Evolutionary conservation across 2,329 filamentous ascomycete genomes (phyloP).

Genomic region (Thielaviopsis ethacetica): DNA sequence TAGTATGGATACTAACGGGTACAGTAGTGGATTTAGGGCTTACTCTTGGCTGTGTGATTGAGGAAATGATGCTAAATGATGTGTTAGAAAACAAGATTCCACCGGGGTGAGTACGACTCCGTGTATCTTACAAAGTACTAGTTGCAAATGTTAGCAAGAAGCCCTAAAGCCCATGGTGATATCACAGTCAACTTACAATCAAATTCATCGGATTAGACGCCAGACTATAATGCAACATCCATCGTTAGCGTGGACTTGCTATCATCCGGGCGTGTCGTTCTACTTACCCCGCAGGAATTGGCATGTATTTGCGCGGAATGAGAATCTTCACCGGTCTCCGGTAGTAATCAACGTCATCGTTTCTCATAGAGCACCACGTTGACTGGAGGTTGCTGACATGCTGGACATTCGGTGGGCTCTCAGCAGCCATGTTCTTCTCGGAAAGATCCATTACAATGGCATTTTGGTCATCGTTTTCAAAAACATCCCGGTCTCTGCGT

Average conservation of each 20-base stretch:
- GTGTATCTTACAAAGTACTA: slow-evolving; percentile 32
- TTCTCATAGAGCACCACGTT: slow-evolving; percentile 9
- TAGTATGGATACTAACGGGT: neutral
- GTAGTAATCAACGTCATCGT: slow-evolving; percentile 41
- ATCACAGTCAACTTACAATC: slow-evolving; percentile 26
- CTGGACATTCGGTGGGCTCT: slow-evolving; percentile 9
- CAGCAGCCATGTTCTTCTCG: slow-evolving; percentile 4
- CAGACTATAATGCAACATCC: slow-evolving; percentile 24
- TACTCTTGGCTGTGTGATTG: slow-evolving; percentile 58
- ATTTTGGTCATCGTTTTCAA: slow-evolving; percentile 52
- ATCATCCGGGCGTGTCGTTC: neutral
- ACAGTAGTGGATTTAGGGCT: slow-evolving; percentile 20
- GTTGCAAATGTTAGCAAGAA: slow-evolving; percentile 14
- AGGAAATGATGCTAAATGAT: slow-evolving; percentile 41
- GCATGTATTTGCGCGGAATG: slow-evolving; percentile 31
- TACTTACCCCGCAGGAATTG: slow-evolving; percentile 27
- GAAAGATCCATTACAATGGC: slow-evolving; percentile 37
- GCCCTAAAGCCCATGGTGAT: neutral
- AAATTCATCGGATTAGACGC: slow-evolving; percentile 65
- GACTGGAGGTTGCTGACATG: slow-evolving; percentile 4
- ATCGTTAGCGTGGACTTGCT: neutral
- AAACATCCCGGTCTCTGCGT: slow-evolving; percentile 50
- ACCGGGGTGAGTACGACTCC: neutral
- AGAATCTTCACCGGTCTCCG: slow-evolving; percentile 47
- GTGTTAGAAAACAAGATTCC: neutral